phyloP scores from a whole-genome alignment of 805 yeast genomes.

The Yarrowia deformans region DNA sequence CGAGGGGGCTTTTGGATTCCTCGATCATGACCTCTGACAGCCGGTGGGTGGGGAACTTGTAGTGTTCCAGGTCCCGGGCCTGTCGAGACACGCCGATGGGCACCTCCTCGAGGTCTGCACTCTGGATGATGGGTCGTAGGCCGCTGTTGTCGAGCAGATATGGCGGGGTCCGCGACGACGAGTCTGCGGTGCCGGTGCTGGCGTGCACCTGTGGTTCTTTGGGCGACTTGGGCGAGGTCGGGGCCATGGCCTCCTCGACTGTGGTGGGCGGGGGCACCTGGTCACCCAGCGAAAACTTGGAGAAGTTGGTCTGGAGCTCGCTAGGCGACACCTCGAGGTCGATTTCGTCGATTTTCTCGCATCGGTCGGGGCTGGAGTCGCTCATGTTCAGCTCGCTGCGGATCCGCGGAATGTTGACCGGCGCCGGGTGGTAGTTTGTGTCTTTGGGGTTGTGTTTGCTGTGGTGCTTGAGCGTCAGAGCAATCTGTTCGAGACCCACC shows the following conservation, averaged over 20 bases:
- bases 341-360: conserved; percentile 31
- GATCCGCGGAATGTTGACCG: conserved; percentile 40
- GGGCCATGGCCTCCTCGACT: conserved; percentile 22
- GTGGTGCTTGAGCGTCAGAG: conserved; percentile 36
- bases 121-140: conserved; percentile 55
- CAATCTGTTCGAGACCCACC: conserved; percentile 34
- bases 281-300: conserved; percentile 12
- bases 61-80: conserved; percentile 71
- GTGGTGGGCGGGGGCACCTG: conserved; percentile 1
- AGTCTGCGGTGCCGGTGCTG: conserved; percentile 21
- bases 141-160: conserved; percentile 36
- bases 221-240: conserved; percentile 10
- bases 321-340: conserved; percentile 24
- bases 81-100: conserved; percentile 94
- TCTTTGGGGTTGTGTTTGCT: conserved; percentile 25
- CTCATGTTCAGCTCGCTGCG: conserved; percentile 41
- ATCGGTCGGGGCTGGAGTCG: conserved; percentile 32
- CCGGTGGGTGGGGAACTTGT: conserved; percentile 87
- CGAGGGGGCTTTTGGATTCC: conserved; percentile 83
- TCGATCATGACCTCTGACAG: conserved; percentile 73
- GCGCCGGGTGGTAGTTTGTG: conserved; percentile 38
- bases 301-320: background rate
- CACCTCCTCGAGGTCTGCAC: conserved; percentile 95
- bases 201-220: conserved; percentile 15
- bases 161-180: conserved; percentile 29